phyloP scores from a whole-genome alignment of 805 yeast genomes.

The Zygosaccharomyces siamensis region DNA sequence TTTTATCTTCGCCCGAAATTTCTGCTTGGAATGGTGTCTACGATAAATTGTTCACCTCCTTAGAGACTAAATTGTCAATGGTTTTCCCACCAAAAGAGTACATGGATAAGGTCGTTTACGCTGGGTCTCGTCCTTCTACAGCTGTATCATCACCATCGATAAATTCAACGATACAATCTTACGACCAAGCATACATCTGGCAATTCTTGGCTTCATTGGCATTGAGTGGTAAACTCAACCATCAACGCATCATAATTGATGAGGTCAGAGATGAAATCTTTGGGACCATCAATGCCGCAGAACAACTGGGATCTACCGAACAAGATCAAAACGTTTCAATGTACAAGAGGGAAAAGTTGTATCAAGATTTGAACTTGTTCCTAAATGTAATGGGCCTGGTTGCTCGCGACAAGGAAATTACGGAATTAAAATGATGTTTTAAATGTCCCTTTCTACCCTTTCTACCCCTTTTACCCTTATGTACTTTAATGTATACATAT shows the following conservation, averaged over 20 bases:
- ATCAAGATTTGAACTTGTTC: constrained; percentile 82
- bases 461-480: constrained; percentile 3
- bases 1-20: constrained; percentile 39
- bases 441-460: constrained; percentile 1
- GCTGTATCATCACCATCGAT: constrained; percentile 10
- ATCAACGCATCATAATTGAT: constrained; percentile 90
- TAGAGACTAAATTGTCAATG: constrained; percentile 70
- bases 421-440: constrained; percentile 50
- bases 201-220: constrained; percentile 94
- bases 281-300: constrained; percentile 77
- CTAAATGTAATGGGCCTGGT: constrained; percentile 94
- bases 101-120: constrained; percentile 19
- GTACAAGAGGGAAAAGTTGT: constrained; percentile 52
- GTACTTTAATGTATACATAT: constrained; percentile 8
- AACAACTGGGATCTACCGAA: constrained; percentile 36
- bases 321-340: constrained; percentile 38
- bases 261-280: constrained; percentile 91
- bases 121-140: constrained; percentile 9
- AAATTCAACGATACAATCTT: constrained; percentile 23
- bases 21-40: constrained; percentile 72
- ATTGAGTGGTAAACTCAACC: constrained; percentile 81
- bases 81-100: constrained; percentile 71
- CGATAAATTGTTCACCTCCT: constrained; percentile 70
- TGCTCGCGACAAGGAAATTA: constrained; percentile 84
- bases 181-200: constrained; percentile 86